These are phyloP conservation scores for Alternaria rosae DNA, from an alignment of 2,329 filamentous ascomycete genomes.

Conservation along the genomic window DNA sequence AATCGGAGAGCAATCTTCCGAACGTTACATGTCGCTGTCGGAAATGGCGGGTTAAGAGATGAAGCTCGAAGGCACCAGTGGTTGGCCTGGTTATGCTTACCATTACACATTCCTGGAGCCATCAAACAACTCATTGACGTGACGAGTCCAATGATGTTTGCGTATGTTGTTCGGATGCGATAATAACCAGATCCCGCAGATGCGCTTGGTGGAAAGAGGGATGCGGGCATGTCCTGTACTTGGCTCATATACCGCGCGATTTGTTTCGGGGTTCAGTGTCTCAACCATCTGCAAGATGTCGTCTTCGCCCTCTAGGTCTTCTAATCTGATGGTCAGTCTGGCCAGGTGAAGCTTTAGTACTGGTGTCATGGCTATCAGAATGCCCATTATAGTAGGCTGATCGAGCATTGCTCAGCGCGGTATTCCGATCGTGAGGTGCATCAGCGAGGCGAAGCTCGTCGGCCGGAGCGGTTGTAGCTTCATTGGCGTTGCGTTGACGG, in stretches of 20 bases:
- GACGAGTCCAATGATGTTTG: slow-evolving; percentile 2
- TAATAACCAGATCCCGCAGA: neutral
- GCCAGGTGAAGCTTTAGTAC: slow-evolving; percentile 5
- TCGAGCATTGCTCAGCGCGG: slow-evolving; percentile 4
- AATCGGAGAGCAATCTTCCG: neutral
- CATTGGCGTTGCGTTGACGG: neutral
- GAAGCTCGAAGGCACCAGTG: neutral
- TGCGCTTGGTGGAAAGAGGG: neutral
- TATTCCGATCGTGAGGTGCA: slow-evolving; percentile 4
- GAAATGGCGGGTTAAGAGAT: neutral
- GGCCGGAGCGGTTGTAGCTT: slow-evolving; percentile 2
- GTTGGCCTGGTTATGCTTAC: neutral
- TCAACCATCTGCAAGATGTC: neutral
- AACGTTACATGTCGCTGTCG: neutral
- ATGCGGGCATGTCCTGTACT: neutral
- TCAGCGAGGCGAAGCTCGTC: neutral
- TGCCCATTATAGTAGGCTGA: neutral
- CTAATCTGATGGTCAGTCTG: slow-evolving; percentile 4
- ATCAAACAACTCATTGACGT: slow-evolving; percentile 7
- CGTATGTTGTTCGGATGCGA: slow-evolving; percentile 2
- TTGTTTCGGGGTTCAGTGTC: neutral
- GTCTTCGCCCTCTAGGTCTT: neutral
- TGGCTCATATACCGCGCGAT: neutral
- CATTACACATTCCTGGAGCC: slow-evolving; percentile 2
- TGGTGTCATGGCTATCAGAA: neutral